A percentile compares a stretch with the other conserved stretches of the same genome.
Evolutionary conservation across 2,329 filamentous ascomycete species (phyloP).

Genomic region (Botryotinia narcissicola): DNA sequence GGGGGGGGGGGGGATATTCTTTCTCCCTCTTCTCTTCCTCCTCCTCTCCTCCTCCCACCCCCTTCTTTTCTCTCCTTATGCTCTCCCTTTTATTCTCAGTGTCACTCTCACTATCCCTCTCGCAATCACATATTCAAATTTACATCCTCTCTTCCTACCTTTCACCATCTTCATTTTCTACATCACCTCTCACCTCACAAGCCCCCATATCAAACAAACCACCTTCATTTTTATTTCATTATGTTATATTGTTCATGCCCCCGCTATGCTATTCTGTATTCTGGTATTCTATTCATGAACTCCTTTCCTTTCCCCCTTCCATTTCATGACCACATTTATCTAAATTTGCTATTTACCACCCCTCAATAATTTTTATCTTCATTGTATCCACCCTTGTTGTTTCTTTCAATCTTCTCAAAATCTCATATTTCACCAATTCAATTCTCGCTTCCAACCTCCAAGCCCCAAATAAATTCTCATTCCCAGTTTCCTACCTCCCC

Average conservation of each 20-base stretch:
- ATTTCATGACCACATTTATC: neutral
- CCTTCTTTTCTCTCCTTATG: neutral
- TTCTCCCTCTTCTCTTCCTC: neutral
- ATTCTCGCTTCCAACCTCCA: neutral
- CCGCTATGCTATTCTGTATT: neutral
- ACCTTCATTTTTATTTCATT: neutral
- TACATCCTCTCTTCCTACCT: neutral
- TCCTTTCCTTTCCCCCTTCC: neutral
- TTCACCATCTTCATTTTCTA: neutral
- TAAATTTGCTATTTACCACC: neutral
- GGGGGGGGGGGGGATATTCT: no score
- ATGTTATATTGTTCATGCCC: neutral
- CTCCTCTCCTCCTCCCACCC: no score
- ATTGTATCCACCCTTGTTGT: neutral
- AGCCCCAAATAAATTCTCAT: neutral
- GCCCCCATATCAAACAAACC: neutral
- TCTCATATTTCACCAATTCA: neutral
- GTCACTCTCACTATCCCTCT: neutral
- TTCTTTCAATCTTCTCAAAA: neutral
- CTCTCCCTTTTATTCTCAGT: neutral
- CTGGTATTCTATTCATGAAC: neutral
- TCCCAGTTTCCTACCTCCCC: slow-evolving; percentile 30
- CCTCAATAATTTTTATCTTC: neutral
- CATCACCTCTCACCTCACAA: neutral
- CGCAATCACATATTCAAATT: neutral